phyloP scores from a whole-genome alignment of 495 filamentous ascomycete species.

The Viridothelium virens region DNA sequence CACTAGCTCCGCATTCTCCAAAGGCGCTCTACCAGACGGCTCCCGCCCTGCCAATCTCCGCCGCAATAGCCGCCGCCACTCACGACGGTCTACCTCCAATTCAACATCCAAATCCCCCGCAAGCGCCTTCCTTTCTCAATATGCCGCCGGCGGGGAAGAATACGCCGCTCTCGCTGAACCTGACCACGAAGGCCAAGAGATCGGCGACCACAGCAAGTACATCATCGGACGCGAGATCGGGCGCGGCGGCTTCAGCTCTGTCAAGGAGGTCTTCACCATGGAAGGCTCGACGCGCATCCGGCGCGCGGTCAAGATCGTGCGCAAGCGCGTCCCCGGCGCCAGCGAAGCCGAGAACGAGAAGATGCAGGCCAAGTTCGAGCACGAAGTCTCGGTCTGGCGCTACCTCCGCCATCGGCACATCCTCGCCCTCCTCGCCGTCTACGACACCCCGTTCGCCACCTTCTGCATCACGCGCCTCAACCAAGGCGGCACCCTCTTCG shows the following conservation, averaged over 20 bases:
- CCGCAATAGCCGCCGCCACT: conserved; percentile 14
- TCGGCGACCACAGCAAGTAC: conserved; percentile 55
- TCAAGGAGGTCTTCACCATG: conserved; percentile 65
- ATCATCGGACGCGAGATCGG: conserved; percentile 66
- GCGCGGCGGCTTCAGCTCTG: conserved; percentile 61
- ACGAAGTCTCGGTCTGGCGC: conserved; percentile 65
- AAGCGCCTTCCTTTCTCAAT: conserved; percentile 54
- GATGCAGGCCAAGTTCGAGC: conserved; percentile 65
- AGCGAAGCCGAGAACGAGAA: conserved; percentile 59
- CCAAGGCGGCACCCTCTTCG: conserved; percentile 63
- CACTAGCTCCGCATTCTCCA: neutral
- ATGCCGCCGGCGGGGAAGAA: conserved; percentile 27
- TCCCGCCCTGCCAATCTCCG: neutral
- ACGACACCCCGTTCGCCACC: conserved; percentile 62
- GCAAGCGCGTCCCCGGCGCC: conserved; percentile 49
- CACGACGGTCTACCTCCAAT: conserved; percentile 29
- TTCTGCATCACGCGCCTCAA: conserved; percentile 67
- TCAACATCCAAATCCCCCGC: conserved; percentile 39
- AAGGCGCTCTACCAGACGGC: neutral
- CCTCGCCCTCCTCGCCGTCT: conserved; percentile 57
- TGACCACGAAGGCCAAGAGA: conserved; percentile 66
- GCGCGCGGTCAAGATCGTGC: conserved; percentile 66
- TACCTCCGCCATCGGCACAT: conserved; percentile 61
- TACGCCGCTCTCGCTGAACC: conserved; percentile 45
- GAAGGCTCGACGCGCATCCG: conserved; percentile 43